A percentile compares a stretch with the other conserved stretches of the same genome.
These are phyloP conservation scores for Podaxis sp. DNA, from an alignment of 768 basidiomycete species.

Conservation along the genomic window DNA sequence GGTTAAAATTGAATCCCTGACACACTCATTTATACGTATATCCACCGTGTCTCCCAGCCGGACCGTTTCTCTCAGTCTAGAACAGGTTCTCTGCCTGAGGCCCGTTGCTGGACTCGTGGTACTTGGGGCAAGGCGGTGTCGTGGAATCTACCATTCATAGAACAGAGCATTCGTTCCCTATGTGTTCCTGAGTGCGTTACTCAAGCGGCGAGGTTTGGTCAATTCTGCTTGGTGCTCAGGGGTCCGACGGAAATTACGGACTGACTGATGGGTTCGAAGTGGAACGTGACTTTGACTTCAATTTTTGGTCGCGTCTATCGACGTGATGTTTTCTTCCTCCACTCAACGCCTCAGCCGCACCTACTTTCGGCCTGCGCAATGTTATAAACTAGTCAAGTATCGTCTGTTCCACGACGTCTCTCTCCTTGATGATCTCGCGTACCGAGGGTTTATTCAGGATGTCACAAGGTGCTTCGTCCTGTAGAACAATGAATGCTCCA, in stretches of 20 bases:
- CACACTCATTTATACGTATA: background rate
- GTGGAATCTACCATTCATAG: background rate
- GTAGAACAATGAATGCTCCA: background rate
- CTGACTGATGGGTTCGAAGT: background rate
- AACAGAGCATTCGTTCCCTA: background rate
- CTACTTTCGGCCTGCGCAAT: background rate
- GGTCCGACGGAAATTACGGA: background rate
- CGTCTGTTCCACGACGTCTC: slow-evolving; percentile 11
- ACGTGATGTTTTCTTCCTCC: background rate
- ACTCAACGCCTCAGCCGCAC: background rate
- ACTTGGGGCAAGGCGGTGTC: background rate
- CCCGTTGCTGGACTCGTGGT: background rate
- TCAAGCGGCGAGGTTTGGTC: background rate
- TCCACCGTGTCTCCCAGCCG: background rate
- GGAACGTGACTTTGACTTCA: slow-evolving; percentile 2
- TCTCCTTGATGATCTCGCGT: slow-evolving; percentile 37
- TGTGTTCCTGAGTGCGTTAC: no score
- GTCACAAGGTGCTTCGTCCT: slow-evolving; percentile 32
- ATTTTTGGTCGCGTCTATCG: background rate
- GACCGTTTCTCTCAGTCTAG: background rate
- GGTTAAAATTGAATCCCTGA: background rate
- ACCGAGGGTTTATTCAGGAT: slow-evolving; percentile 45
- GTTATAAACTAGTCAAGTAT: background rate
- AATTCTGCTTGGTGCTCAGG: background rate
- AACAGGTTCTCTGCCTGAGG: background rate